Evolutionary conservation across 176 grass and related monocot species (phyloP), one percentile per base, ranked within the genome.

Genomic region (Carex parvula): DNA sequence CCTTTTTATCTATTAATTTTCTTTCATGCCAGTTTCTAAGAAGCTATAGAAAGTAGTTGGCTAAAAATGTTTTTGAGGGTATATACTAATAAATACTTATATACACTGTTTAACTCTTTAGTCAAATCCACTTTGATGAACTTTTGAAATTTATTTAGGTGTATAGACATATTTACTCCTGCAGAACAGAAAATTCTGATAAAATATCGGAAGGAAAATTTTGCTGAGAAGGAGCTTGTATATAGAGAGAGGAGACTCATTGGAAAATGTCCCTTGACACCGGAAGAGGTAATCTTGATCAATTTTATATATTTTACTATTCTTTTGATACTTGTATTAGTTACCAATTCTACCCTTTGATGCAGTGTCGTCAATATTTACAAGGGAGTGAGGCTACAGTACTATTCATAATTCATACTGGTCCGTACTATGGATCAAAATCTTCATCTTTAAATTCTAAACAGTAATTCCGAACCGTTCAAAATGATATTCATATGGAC

Each of bases 251-350:
- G 91, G 85, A 92, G 83, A 84, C 65, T 91, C 17, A 93, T 93
- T 37, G 96, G 96, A 55, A 98, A 98, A 77, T 98, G 96, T 58
- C 96, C 96, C 80, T 98, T 98, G 77, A 98, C 96, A 86, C 96
- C 96, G 83, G 96, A 95, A 90, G 93, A 99, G 96, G 96, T 95
- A 93, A 71, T 33, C 24, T 32, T 9, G 52, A 78, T 55, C 15
- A 57, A 57, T 20, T 57, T 57, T 33, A 57, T 57, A 32, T 18
- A 52, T 32, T 15, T 30, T 39, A 22, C 13, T 56, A n/a, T 24
- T 74, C 20, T 50, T 74, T 74, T 74, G 44, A 53, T 74, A 62
- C n/a, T 12, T 46, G 37, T 46, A 44, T 71, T 21, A 71, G 39
- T 71, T 44, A 21, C 20, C 15, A 44, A 16, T 44, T 71, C 39